Conservation (phyloP, 768 basidiomycete genomes). For the Boletus vermiculosoides region DNA sequence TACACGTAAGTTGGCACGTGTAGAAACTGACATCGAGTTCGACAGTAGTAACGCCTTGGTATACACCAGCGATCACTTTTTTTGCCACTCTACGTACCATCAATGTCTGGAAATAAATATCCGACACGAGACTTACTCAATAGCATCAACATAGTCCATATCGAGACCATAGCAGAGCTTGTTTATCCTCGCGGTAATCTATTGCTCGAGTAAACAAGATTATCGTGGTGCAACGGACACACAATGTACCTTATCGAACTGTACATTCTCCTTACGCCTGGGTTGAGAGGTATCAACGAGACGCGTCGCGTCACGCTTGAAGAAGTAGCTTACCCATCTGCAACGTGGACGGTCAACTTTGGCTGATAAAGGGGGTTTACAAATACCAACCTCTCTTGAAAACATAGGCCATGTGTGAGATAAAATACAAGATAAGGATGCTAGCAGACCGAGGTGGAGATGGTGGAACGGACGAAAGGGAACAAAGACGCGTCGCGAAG, state of each 20-base stretch:
- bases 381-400: slow-evolving; percentile 53
- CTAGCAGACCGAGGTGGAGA: slow-evolving; percentile 11
- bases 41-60: slow-evolving; percentile 93
- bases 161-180: slow-evolving; percentile 97
- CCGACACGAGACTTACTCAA: slow-evolving; percentile 54
- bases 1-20: not conserved
- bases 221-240: slow-evolving; percentile 8
- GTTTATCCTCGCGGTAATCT: slow-evolving; percentile 86
- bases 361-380: not conserved
- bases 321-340: slow-evolving; percentile 46
- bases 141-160: slow-evolving; percentile 85
- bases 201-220: slow-evolving; percentile 15
- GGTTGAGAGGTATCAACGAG: slow-evolving; percentile 6
- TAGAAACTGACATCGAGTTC: slow-evolving; percentile 82
- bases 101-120: not conserved
- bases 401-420: slow-evolving; percentile 45
- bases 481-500: slow-evolving; percentile 27
- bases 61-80: slow-evolving; percentile 91
- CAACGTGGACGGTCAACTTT: slow-evolving; percentile 9
- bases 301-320: slow-evolving; percentile 25
- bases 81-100: slow-evolving; percentile 65
- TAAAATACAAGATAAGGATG: slow-evolving; percentile 2
- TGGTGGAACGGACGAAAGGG: slow-evolving; percentile 25
- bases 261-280: slow-evolving; percentile 87
- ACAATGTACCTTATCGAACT: slow-evolving; percentile 81